These are phyloP conservation scores for Populus hybrid DNA, from an alignment of 441 rosid species.

Conservation along the genomic window DNA sequence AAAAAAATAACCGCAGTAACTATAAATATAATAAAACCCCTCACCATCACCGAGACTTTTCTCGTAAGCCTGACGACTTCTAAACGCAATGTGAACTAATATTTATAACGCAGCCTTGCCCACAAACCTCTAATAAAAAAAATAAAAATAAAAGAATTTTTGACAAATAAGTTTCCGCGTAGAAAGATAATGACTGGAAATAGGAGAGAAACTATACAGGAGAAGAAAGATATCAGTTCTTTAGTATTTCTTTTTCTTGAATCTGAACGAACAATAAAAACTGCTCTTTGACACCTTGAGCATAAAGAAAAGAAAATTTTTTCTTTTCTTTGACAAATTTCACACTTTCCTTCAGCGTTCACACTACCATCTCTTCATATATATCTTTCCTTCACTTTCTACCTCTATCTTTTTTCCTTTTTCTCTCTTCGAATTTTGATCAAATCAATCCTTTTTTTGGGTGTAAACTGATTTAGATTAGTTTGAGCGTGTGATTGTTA, in stretches of 20 bases:
- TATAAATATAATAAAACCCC: constrained; percentile 18
- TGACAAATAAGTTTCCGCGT: constrained; percentile 67
- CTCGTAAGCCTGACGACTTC: constrained; percentile 58
- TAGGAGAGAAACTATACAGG: constrained; percentile 14
- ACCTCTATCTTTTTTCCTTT: constrained; percentile 17
- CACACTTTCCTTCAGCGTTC: constrained; percentile 47
- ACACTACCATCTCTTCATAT: constrained; percentile 35
- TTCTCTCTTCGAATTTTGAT: constrained; percentile 1
- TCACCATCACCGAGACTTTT: constrained; percentile 24
- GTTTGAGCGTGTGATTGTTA: constrained; percentile 19
- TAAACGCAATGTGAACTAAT: constrained; percentile 47
- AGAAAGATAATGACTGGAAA: constrained; percentile 56
- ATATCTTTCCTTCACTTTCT: constrained; percentile 20
- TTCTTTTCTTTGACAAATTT: constrained; percentile 30
- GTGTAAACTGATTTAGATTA: neutral
- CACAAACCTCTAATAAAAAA: neutral
- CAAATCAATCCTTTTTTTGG: neutral
- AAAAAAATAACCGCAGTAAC: constrained; percentile 22
- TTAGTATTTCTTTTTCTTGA: constrained; percentile 17
- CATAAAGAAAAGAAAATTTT: neutral
- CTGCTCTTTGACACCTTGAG: constrained; percentile 31
- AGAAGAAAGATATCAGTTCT: constrained; percentile 28
- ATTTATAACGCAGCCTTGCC: neutral
- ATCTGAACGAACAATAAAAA: constrained; percentile 30
- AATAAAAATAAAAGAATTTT: constrained; percentile 11